Evolutionary conservation across 2,329 filamentous ascomycete species (phyloP).

Genomic region (Cytospora chrysosperma): DNA sequence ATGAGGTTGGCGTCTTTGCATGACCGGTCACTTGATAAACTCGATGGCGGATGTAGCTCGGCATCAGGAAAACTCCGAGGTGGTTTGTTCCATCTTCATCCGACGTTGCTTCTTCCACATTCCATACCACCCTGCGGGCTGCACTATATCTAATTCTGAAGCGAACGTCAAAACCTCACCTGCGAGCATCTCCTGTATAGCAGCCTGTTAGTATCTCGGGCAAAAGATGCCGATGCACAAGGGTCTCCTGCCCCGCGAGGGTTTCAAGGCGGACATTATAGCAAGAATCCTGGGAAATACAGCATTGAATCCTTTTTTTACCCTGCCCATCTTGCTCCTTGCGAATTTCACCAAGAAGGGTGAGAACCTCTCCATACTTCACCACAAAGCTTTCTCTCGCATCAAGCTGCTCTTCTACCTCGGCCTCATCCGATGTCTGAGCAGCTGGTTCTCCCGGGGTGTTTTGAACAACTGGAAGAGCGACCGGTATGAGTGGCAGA

Average conservation of each 20-base stretch:
- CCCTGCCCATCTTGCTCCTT: conserved; percentile 62
- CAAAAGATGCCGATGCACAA: conserved; percentile 47
- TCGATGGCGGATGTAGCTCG: not conserved
- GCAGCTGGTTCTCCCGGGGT: conserved; percentile 50
- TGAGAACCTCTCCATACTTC: conserved; percentile 50
- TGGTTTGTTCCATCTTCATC: not conserved
- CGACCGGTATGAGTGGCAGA: conserved; percentile 62
- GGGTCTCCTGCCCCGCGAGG: conserved; percentile 55
- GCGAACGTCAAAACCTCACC: not conserved
- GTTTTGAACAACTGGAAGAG: conserved; percentile 49
- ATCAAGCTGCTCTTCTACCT: conserved; percentile 55
- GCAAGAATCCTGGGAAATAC: conserved; percentile 58
- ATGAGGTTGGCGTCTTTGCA: not conserved
- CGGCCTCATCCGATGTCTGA: conserved; percentile 49
- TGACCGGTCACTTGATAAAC: not conserved
- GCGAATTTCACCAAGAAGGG: conserved; percentile 64
- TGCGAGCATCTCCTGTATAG: not conserved
- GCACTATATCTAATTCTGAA: not conserved
- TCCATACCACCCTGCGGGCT: not conserved
- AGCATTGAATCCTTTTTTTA: conserved; percentile 61
- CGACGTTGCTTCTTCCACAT: not conserved
- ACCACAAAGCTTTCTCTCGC: conserved; percentile 50
- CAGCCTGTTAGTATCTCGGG: not conserved
- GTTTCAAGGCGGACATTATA: conserved; percentile 61
- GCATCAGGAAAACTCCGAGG: not conserved